These are phyloP conservation scores for Fragaria ananassa DNA, from an alignment of 306 rosid genomes.

Conservation along the genomic window DNA sequence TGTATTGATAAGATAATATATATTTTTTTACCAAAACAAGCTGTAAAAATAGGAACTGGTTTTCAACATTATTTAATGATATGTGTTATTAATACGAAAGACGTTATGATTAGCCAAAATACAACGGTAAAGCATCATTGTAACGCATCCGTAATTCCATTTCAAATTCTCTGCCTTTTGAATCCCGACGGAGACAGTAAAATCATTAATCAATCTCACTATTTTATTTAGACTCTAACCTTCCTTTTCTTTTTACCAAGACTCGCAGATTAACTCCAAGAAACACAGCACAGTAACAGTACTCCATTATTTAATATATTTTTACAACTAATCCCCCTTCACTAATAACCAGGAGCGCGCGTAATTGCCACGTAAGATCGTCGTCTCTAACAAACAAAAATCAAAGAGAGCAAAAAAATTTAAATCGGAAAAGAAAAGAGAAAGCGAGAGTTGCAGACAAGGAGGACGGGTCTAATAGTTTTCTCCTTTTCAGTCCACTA, in stretches of 20 bases:
- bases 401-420: not conserved
- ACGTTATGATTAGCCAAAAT: not conserved
- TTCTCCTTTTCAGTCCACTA: constrained; percentile 53
- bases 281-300: not conserved
- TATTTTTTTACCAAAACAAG: too few relatives aligned
- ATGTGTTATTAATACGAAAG: not conserved
- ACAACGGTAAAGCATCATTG: not conserved
- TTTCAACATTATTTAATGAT: too few relatives aligned
- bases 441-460: constrained; percentile 24
- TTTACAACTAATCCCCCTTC: not conserved
- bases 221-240: not conserved
- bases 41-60: too few relatives aligned
- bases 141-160: not conserved
- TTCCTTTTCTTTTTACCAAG: not conserved
- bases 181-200: not conserved
- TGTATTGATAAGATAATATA: too few relatives aligned
- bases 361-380: constrained; percentile 7
- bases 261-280: not conserved
- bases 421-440: not conserved
- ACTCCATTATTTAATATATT: not conserved
- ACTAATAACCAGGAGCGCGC: not conserved
- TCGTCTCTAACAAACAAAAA: not conserved
- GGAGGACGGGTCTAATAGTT: constrained; percentile 33
- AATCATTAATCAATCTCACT: not conserved
- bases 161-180: not conserved